Base-by-base conservation (phyloP, 2,329 filamentous ascomycete genomes). In the Colletotrichum tanaceti region DNA sequence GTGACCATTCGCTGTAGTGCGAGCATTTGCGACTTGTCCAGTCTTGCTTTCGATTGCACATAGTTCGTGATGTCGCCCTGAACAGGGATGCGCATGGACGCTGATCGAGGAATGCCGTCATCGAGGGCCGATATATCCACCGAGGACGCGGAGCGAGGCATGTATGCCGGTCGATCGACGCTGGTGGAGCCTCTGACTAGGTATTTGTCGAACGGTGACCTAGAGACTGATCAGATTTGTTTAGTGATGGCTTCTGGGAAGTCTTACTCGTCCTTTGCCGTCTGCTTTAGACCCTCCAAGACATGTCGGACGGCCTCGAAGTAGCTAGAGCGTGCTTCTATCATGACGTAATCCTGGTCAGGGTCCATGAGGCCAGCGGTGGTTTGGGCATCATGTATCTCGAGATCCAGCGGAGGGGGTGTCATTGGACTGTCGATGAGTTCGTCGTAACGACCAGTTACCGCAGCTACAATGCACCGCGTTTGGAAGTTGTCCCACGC, bases 291-390 rank as follows among this genome's bases (percentile, higher is more conserved):
- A 0, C 91, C 90, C 16, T 87, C 81, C 75, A 98, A 83, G 0
- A 90, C 90, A 75, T 97, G 89, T 0, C 92, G 86, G 44, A 88
- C 85, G 0, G 92, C 88, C 77, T 98, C 94, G 71, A 89, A 97
- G 75, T 94, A 97, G 0, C 91, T 90, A 0, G 79, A 78, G 3
- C 90, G 86, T 1, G 91, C 86, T 75, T 97, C 93, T 0, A 97
- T 80, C 92, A 97, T 97, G 13, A 94, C 78, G 77, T 90, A 90
- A 73, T 91, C 89, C 41, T 86, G 78, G 18, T 86, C 84, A 0
- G 93, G 89, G 73, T 97, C 91, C 57, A 97, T 82, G 3, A 85
- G 68, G 0, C 89, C 81, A 5, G 65, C 52, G 3, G 38, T n/a
- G 16, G 39, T 32, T 13, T 54, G 3, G 13, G 65, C 14, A 41